phyloP scores from a whole-genome alignment of 2,329 filamentous ascomycete species.

The Cytospora chrysosperma region DNA sequence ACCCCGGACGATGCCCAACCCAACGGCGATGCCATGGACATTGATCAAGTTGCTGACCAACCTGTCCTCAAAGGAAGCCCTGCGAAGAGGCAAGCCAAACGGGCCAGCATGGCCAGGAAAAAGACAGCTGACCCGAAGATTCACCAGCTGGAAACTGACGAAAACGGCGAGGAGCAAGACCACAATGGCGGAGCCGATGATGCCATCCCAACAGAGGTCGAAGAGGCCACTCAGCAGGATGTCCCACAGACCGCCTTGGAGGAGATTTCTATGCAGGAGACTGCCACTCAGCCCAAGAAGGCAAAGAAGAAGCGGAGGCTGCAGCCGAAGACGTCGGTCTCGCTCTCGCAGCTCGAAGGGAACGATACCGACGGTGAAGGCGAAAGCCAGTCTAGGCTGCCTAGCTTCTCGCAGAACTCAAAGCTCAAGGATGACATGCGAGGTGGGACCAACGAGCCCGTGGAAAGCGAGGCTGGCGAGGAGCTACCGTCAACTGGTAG shows the following conservation, averaged over 20 bases:
- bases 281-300: not conserved
- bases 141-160: not conserved
- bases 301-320: slow-evolving; percentile 16
- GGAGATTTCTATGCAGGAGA: not conserved
- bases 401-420: slow-evolving; percentile 7
- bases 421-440: slow-evolving; percentile 9
- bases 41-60: not conserved
- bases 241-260: not conserved
- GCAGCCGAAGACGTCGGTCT: slow-evolving; percentile 8
- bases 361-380: slow-evolving; percentile 6
- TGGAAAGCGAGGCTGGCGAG: not conserved
- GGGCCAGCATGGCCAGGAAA: not conserved
- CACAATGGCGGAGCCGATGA: not conserved
- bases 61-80: not conserved
- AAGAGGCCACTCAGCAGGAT: not conserved
- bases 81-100: not conserved
- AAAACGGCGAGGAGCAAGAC: not conserved
- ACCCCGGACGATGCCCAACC: not conserved
- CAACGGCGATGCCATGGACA: not conserved
- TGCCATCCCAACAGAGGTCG: no score
- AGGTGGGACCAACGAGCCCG: slow-evolving; percentile 3
- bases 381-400: slow-evolving; percentile 8
- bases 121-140: not conserved
- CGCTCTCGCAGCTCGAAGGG: slow-evolving; percentile 20
- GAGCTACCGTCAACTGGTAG: not conserved